Evolutionary conservation across 2,329 filamentous ascomycete species (phyloP).

Genomic region (Cladobotryum protrusum): DNA sequence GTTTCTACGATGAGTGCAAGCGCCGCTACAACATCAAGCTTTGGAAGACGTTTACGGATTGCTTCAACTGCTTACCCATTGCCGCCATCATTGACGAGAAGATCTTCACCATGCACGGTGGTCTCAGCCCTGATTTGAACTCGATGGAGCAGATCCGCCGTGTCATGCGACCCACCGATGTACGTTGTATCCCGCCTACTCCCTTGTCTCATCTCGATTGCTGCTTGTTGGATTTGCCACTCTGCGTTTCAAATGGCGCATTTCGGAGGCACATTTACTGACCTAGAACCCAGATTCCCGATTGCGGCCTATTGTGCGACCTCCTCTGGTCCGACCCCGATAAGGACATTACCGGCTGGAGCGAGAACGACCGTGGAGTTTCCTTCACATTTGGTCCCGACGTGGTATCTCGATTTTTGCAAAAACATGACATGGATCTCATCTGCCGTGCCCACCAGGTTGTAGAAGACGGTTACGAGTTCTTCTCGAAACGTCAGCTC

Average conservation of each 20-base stretch:
- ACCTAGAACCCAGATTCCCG: constrained; percentile 68
- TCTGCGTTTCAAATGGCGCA: too few relatives aligned
- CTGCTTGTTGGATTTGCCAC: too few relatives aligned
- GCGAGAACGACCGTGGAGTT: constrained; percentile 96
- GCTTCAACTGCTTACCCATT: constrained; percentile 98
- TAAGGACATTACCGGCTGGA: constrained; percentile 99
- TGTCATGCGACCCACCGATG: constrained; percentile 97
- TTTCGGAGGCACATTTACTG: constrained; percentile 4
- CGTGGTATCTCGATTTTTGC: constrained; percentile 92
- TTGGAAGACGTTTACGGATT: constrained; percentile 99
- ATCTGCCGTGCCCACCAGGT: constrained; percentile 99
- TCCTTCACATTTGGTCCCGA: constrained; percentile 98
- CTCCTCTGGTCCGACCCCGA: constrained; percentile 97
- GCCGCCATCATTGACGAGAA: constrained; percentile 99
- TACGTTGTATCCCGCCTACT: constrained; percentile 47
- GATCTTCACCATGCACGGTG: constrained; percentile 99
- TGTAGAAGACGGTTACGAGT: constrained; percentile 98
- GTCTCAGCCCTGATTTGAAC: constrained; percentile 92
- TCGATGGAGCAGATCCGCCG: constrained; percentile 99
- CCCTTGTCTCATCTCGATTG: background rate
- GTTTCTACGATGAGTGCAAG: constrained; percentile 99
- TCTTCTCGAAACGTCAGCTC: constrained; percentile 97
- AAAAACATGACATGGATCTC: constrained; percentile 99
- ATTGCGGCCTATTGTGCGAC: constrained; percentile 95
- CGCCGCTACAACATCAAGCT: constrained; percentile 98